Conservation (phyloP, 768 basidiomycete genomes). For the Termitomyces sp. region DNA sequence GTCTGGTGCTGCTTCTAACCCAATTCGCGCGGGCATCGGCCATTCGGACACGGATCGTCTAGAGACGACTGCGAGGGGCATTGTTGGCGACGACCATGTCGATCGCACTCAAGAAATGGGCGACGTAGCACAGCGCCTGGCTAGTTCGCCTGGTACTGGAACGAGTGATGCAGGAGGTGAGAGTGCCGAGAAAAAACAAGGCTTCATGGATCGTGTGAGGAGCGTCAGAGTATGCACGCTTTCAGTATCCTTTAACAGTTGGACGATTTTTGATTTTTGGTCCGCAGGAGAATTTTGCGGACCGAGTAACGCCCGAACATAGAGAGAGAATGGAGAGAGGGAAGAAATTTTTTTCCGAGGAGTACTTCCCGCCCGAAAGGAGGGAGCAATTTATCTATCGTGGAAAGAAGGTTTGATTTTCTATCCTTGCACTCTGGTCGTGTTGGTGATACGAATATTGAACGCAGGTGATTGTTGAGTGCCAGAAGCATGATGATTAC, state of each 20-base stretch:
- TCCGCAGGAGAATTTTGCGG: constrained; percentile 26
- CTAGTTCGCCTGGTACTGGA: not conserved
- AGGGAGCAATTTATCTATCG: constrained; percentile 92
- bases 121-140: not conserved
- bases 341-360: constrained; percentile 68
- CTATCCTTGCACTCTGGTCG: not conserved
- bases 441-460: no score
- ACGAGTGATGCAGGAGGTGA: constrained; percentile 13
- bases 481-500: constrained; percentile 89
- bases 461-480: constrained; percentile 74
- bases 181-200: constrained; percentile 25
- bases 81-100: constrained; percentile 5
- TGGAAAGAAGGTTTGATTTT: constrained; percentile 68
- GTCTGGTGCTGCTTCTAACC: not conserved
- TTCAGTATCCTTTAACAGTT: constrained; percentile 17
- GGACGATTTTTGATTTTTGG: not conserved
- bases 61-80: constrained; percentile 2
- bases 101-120: constrained; percentile 16
- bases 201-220: constrained; percentile 28
- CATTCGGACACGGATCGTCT: constrained; percentile 2
- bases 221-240: constrained; percentile 30
- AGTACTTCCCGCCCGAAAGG: constrained; percentile 87
- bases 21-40: not conserved
- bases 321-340: constrained; percentile 55
- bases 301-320: constrained; percentile 65